Conservation (phyloP, 345 rosid genomes). For the Lenwebbia sp. region DNA sequence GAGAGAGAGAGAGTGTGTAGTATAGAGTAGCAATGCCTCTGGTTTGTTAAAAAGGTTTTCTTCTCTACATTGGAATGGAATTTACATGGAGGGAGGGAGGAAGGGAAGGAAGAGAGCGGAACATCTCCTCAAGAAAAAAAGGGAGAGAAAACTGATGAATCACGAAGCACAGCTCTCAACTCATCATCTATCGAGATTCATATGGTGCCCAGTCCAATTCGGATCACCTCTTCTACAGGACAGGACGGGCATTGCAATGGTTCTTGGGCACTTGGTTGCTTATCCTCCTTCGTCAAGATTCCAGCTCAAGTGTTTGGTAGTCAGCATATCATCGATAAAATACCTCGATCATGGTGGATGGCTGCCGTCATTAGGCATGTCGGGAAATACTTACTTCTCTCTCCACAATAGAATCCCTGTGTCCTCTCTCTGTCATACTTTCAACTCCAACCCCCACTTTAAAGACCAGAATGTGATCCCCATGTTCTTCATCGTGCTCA, state of each 20-base stretch:
- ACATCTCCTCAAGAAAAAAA: not conserved
- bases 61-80: not conserved
- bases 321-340: not conserved
- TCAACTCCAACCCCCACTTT: slow-evolving; percentile 24
- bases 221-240: not conserved
- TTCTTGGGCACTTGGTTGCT: not conserved
- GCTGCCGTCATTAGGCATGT: not conserved
- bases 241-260: not conserved
- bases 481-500: slow-evolving; percentile 16
- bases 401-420: not conserved
- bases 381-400: not conserved
- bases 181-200: not conserved
- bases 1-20: not conserved
- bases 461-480: slow-evolving; percentile 19
- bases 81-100: not conserved
- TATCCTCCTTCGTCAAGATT: not conserved
- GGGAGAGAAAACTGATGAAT: too few species aligned
- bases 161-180: not conserved
- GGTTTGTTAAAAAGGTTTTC: not conserved
- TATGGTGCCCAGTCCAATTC: not conserved
- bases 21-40: not conserved
- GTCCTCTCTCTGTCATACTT: not conserved
- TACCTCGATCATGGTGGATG: not conserved
- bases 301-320: not conserved
- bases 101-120: not conserved